Evolutionary conservation across 1,284 basidiomycete species (phyloP).

Genomic region (Ustilago xerochloae): DNA sequence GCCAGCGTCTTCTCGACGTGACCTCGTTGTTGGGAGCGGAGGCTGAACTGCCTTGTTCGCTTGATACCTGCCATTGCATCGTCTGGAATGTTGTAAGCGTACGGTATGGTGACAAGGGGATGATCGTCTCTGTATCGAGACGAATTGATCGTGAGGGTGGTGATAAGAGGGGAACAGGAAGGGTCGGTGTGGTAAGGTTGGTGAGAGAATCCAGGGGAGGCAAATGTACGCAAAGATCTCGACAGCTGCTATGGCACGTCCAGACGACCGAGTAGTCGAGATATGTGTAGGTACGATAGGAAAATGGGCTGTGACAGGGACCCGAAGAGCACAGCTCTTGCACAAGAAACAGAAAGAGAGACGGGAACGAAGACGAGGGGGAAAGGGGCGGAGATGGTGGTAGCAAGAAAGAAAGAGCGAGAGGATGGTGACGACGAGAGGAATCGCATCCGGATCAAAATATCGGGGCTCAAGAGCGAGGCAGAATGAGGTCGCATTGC

Average conservation of each 20-base stretch:
- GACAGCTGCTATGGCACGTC: constrained; percentile 22
- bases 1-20: constrained; percentile 32
- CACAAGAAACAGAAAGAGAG: constrained; percentile 29
- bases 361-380: background rate
- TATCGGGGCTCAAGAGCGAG: background rate
- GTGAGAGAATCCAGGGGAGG: background rate
- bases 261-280: constrained; percentile 31
- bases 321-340: constrained; percentile 46
- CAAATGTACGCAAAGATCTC: constrained; percentile 8
- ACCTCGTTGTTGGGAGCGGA: constrained; percentile 8
- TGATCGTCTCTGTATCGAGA: constrained; percentile 28
- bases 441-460: background rate
- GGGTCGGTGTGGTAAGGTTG: background rate
- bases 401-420: constrained; percentile 4
- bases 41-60: constrained; percentile 11
- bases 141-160: background rate
- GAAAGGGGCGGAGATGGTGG: constrained; percentile 21
- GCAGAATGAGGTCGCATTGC: background rate
- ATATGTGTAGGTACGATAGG: background rate
- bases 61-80: constrained; percentile 39
- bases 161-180: background rate
- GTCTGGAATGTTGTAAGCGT: constrained; percentile 4
- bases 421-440: background rate
- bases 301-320: background rate
- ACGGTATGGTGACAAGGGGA: constrained; percentile 15